Percentiles rank a stretch among this genome's conserved stretches.
Evolutionary conservation across 2,329 filamentous ascomycete genomes (phyloP).

Genomic region (Dactylellina parvicollis): DNA sequence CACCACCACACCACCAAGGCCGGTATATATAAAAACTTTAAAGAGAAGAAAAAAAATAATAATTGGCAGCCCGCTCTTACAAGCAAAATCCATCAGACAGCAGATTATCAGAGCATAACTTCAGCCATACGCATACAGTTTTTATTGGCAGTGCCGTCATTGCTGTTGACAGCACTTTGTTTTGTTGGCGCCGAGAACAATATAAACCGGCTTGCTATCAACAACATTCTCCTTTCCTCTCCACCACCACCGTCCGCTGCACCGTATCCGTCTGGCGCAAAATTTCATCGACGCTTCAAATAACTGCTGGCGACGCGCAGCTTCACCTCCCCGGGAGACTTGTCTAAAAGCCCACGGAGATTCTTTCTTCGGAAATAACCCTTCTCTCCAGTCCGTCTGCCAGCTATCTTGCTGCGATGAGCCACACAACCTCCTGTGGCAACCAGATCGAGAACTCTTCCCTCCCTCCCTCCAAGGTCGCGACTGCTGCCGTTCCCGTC

Average conservation of each 20-base stretch:
- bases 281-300: neutral
- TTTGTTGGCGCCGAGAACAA: neutral
- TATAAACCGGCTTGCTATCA: neutral
- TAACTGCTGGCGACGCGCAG: neutral
- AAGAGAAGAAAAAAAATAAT: neutral
- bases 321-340: constrained; percentile 1
- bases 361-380: constrained; percentile 10
- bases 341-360: constrained; percentile 8
- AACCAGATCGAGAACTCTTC: constrained; percentile 34
- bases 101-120: too few relatives aligned
- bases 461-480: constrained; percentile 15
- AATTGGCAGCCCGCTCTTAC: too few relatives aligned
- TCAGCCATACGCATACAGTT: too few relatives aligned
- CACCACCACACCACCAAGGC: neutral
- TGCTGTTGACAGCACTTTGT: too few relatives aligned
- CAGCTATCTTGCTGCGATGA: constrained; percentile 48
- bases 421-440: constrained; percentile 48
- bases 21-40: neutral
- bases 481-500: neutral
- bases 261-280: neutral
- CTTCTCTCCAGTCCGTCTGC: constrained; percentile 1
- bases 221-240: neutral
- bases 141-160: too few relatives aligned
- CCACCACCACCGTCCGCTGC: neutral
- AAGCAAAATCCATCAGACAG: too few relatives aligned